Percentiles rank a stretch among this genome's conserved stretches.
These are phyloP conservation scores for Rhinocladiella mackenziei DNA, from an alignment of 2,329 filamentous ascomycete genomes.

Conservation along the genomic window DNA sequence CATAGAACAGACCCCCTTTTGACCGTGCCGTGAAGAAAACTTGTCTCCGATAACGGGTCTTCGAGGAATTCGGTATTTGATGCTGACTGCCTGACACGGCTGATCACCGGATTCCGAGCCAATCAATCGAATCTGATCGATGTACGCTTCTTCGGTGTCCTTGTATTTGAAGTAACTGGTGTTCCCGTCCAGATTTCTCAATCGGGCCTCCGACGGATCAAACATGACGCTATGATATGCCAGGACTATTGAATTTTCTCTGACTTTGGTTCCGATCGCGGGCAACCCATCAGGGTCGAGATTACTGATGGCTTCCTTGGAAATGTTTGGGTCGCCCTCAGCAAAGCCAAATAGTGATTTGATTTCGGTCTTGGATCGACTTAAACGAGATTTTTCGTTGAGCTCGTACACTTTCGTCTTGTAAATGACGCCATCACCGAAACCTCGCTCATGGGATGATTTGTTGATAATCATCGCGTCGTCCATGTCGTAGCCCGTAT, in stretches of 20 bases:
- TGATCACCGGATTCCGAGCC: conserved; percentile 79
- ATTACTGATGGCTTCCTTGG: conserved; percentile 64
- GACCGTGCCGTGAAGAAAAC: conserved; percentile 96
- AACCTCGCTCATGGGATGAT: conserved; percentile 89
- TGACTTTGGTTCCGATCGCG: conserved; percentile 70
- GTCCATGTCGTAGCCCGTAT: conserved; percentile 99
- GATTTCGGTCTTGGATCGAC: conserved; percentile 64
- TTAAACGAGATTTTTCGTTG: conserved; percentile 65
- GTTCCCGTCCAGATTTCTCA: conserved; percentile 78
- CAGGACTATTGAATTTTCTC: conserved; percentile 77
- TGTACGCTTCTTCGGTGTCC: conserved; percentile 78
- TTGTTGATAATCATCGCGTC: conserved; percentile 99
- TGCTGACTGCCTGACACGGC: conserved; percentile 78
- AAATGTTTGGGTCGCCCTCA: conserved; percentile 49
- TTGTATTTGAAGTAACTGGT: conserved; percentile 94
- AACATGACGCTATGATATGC: conserved; percentile 85
- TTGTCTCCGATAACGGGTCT: conserved; percentile 95
- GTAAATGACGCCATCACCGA: conserved; percentile 93
- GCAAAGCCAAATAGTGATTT: conserved; percentile 89
- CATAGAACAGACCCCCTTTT: conserved; percentile 95
- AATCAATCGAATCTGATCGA: conserved; percentile 89
- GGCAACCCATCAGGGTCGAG: conserved; percentile 88
- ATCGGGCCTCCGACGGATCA: conserved; percentile 65
- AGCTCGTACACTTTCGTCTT: conserved; percentile 92
- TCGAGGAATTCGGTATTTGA: conserved; percentile 89